Base-by-base conservation (phyloP, 768 basidiomycete species). In the Boletus tomentosulus region DNA sequence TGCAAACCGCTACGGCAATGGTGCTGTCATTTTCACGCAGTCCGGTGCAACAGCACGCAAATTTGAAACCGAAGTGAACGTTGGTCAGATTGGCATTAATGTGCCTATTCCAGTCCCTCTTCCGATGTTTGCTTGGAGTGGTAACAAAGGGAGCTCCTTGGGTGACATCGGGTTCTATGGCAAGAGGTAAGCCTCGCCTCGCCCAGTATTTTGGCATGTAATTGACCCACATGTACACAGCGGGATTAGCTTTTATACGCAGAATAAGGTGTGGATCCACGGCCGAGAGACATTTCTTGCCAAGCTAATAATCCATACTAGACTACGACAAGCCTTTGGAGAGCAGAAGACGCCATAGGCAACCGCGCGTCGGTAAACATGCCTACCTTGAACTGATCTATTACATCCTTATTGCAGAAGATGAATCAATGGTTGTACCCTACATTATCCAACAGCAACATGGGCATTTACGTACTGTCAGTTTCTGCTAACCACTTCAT, bases 71-170 rank as follows among this genome's bases (percentile, higher is more conserved):
- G 79, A 85, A 44, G 85, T 96, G 50, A 90, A 98, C 59, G 85
- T 92, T 49, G 94, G 94, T 24, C 93, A 91, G 71, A 83, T 99
- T 64, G 96, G 96, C 42, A 84, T 98, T 69, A 98, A 95, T 66
- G 86, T 94, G 9, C 89, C 91, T 4, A 92, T 92, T 48, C 90
- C 93, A 13, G 96, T 99, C 6, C 96, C 96, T 43, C 73, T 88
- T 30, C 88, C 89, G 15, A 95, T 97, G 90, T 98, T 97, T 75
- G 83, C 92, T 28, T 96, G 92, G 92, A 92, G 89, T 62, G 96
- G 97, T 27, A 96, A 94, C 75, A 96, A 94, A 78, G 85, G 76
- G 38, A 91, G 88, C 62, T 83, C 83, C 62, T 72, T 94, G 51
- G 93, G 93, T 24, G 91, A 95, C 65, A 82, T 92, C 43, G 85